Conservation (phyloP, 208 protist genomes). For the Leishmania braziliensis region DNA sequence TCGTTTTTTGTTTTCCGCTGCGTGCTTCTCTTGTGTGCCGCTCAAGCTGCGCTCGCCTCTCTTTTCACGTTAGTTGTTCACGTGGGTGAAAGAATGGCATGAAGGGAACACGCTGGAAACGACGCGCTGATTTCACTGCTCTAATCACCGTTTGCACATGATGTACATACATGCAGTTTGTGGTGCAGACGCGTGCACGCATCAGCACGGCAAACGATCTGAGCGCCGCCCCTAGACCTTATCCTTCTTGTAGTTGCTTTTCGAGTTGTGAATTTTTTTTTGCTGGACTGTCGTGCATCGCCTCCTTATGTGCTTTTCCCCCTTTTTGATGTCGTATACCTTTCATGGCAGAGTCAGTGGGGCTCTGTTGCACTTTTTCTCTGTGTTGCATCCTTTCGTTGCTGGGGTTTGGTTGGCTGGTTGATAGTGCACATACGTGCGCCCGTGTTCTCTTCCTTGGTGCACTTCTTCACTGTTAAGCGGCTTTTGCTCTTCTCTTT, state of each 20-base stretch:
- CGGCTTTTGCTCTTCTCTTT: not conserved
- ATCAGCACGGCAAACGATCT: not conserved
- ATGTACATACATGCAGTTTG: not conserved
- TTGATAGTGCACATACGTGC: not conserved
- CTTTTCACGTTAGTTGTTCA: not conserved
- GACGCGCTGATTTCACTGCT: not conserved
- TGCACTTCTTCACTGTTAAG: not conserved
- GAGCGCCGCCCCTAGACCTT: not conserved
- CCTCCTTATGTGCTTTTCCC: not conserved
- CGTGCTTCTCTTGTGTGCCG: not conserved
- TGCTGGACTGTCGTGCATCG: not conserved
- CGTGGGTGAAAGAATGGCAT: not conserved
- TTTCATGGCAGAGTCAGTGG: not conserved
- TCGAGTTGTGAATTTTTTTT: not conserved
- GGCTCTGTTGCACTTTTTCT: not conserved
- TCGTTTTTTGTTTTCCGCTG: not conserved
- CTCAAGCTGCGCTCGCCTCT: not conserved
- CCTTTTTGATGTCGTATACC: not conserved
- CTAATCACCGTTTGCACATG: not conserved
- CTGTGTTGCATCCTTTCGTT: not conserved
- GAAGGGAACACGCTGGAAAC: not conserved
- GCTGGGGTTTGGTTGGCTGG: not conserved
- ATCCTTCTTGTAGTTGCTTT: not conserved
- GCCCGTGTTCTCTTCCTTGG: not conserved
- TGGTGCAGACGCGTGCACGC: not conserved